A percentile compares a stretch with the other conserved stretches of the same genome.
Conservation (phyloP, 306 rosid genomes). For the Sicyos edulis region DNA sequence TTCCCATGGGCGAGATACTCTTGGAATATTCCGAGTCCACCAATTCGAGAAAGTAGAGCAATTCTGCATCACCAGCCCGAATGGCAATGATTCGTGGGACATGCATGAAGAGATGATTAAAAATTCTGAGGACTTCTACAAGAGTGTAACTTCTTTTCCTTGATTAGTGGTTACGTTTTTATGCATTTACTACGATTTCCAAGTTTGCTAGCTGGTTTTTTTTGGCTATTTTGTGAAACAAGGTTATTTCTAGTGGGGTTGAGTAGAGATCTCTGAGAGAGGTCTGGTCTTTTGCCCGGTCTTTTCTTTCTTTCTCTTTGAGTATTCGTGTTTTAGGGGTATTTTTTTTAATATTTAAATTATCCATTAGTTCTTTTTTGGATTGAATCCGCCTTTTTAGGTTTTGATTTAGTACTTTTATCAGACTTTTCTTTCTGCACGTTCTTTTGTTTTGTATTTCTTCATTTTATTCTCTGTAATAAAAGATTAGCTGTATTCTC, state of each 20-base stretch:
- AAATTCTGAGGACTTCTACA: slow-evolving; percentile 82
- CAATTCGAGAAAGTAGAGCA: slow-evolving; percentile 97
- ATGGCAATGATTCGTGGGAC: slow-evolving; percentile 75
- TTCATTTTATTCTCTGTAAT: too few relatives aligned
- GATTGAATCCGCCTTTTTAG: not conserved
- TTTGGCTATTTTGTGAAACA: not conserved
- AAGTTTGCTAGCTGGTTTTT: not conserved
- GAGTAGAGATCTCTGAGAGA: not conserved
- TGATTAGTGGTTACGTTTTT: not conserved
- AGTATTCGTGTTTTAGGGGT: too few relatives aligned
- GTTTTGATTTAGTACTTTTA: not conserved
- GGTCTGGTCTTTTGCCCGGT: too few relatives aligned
- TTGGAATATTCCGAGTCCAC: slow-evolving; percentile 91
- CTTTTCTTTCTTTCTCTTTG: too few relatives aligned
- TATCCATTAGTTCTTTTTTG: not conserved
- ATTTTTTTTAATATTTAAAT: not conserved
- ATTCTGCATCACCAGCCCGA: slow-evolving; percentile 80
- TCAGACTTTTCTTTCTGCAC: not conserved
- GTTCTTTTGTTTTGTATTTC: not conserved
- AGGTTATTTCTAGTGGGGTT: not conserved
- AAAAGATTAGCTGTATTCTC: not conserved
- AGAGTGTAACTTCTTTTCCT: slow-evolving; percentile 28
- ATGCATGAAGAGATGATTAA: slow-evolving; percentile 95
- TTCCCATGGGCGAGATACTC: slow-evolving; percentile 91
- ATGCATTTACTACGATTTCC: not conserved